Base-by-base conservation (phyloP, 2,329 filamentous ascomycete species). In the Hymenoscyphus albidus region DNA sequence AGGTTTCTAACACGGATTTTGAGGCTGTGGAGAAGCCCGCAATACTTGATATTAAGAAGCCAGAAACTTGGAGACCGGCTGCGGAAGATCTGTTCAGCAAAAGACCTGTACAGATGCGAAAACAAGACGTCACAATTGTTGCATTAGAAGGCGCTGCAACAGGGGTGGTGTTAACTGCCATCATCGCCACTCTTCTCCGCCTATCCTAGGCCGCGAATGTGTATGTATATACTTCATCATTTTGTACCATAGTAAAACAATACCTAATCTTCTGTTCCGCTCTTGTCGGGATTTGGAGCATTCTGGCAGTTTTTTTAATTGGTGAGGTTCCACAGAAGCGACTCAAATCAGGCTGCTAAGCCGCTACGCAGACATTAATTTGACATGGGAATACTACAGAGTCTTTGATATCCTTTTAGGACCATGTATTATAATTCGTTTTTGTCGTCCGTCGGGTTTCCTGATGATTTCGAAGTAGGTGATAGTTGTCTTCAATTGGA, bases 61-160 rank as follows among this genome's bases (percentile, higher is more conserved):
- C 68, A 39, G 60, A 70, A 76, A 77, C 62, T 75, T 86, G 85
- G 80, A 81, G 78, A 70, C 78, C 80, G 6, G 79, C 78, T 3
- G 70, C 84, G 5, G 72, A 78, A 51, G 88, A 92, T 68, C 76
- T 92, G 16, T 85, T 83, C 77, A 91, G 89, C 76, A 86, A 92
- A 63, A 81, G 86, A 69, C 78, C 78, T 66, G 79, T 92, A 71
- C 80, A 83, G 59, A 72, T 92, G 67, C 84, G 84, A 55, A 90
- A 91, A 80, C 83, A 85, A 61, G 90, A 93, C 71, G 78, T 89
- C 39, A 91, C 90, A 2, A 77, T 88, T n/a, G 79, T 91, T 69
- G 88, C 85, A 59, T 77, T 92, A 42, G 85, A 93, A 76, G 85
- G 89, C 62, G 86, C 84, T 7, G 81, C 85, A 35, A 83, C 85